Percentiles rank a stretch among this genome's conserved stretches.
Conservation (phyloP, 2,329 filamentous ascomycete species). For the Colletotrichum orchidophilum region DNA sequence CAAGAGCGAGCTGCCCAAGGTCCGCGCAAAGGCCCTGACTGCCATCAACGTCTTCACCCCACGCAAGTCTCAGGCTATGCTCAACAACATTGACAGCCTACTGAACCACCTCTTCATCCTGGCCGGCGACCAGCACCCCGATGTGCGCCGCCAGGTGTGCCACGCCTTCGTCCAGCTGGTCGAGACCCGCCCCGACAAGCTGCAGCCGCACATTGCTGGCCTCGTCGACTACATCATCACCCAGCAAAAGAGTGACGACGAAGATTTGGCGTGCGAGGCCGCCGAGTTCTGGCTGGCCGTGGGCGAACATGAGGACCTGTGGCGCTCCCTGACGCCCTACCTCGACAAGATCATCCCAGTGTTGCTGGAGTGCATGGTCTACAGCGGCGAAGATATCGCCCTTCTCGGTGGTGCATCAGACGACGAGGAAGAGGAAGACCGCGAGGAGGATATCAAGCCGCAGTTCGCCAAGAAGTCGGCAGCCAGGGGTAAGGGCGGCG, state of each 20-base stretch:
- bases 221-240: constrained; percentile 92
- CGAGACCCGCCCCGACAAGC: constrained; percentile 88
- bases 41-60: constrained; percentile 93
- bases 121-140: constrained; percentile 77
- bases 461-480: constrained; percentile 79
- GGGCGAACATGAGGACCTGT: constrained; percentile 85
- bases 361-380: constrained; percentile 93
- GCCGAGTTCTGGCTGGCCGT: constrained; percentile 98
- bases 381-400: constrained; percentile 91
- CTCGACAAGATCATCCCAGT: constrained; percentile 89
- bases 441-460: constrained; percentile 90
- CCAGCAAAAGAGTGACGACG: constrained; percentile 88
- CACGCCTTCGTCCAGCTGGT: constrained; percentile 92
- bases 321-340: constrained; percentile 79
- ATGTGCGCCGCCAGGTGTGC: constrained; percentile 93
- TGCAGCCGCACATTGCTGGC: constrained; percentile 86
- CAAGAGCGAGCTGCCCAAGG: constrained; percentile 76
- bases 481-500: constrained; percentile 67
- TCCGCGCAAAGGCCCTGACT: constrained; percentile 81
- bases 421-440: constrained; percentile 92
- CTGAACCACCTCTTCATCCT: constrained; percentile 85
- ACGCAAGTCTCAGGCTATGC: constrained; percentile 82
- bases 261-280: constrained; percentile 91
- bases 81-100: constrained; percentile 82
- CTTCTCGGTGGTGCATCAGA: constrained; percentile 84